Conservation (phyloP, 2,329 filamentous ascomycete genomes). For the Ophiobolus disseminans region DNA sequence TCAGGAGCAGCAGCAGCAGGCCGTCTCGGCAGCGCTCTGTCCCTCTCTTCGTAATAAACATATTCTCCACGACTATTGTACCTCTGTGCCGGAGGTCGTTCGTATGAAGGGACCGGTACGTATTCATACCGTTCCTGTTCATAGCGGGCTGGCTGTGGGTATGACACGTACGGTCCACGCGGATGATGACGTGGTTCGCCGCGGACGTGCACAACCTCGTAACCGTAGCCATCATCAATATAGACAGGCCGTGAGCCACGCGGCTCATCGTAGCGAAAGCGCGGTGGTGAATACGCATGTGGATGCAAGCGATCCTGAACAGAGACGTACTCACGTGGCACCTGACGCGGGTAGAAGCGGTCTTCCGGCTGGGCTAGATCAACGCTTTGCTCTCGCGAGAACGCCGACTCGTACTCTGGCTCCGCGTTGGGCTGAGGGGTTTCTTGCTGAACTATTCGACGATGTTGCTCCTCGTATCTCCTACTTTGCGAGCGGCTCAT, state of each 20-base stretch:
- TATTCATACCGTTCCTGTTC: slow-evolving; percentile 41
- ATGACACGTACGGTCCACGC: slow-evolving; percentile 24
- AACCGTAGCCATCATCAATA: slow-evolving; percentile 44
- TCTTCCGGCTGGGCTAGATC: slow-evolving; percentile 40
- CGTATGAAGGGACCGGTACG: slow-evolving; percentile 37
- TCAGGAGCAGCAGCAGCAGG: slow-evolving; percentile 17
- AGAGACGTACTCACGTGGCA: slow-evolving; percentile 42
- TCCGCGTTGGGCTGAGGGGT: slow-evolving; percentile 43
- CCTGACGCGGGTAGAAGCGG: slow-evolving; percentile 28
- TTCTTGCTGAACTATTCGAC: slow-evolving; percentile 46
- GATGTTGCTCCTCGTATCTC: slow-evolving; percentile 46
- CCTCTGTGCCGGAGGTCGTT: slow-evolving; percentile 33
- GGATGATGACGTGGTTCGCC: slow-evolving; percentile 29
- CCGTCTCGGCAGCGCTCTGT: slow-evolving; percentile 26
- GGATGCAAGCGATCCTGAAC: slow-evolving; percentile 41
- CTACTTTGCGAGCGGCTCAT: slow-evolving; percentile 45
- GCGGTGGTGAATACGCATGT: slow-evolving; percentile 37
- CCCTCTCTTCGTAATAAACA: slow-evolving; percentile 44
- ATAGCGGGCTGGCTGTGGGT: slow-evolving; percentile 33
- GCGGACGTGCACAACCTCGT: slow-evolving; percentile 42
- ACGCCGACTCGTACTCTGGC: slow-evolving; percentile 33
- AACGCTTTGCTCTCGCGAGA: slow-evolving; percentile 43
- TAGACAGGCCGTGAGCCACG: slow-evolving; percentile 39
- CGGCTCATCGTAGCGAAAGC: slow-evolving; percentile 40
- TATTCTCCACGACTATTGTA: slow-evolving; percentile 37